These are phyloP conservation scores for Chlorella sp. DNA, from an alignment of 139 green algal species.

Conservation along the genomic window DNA sequence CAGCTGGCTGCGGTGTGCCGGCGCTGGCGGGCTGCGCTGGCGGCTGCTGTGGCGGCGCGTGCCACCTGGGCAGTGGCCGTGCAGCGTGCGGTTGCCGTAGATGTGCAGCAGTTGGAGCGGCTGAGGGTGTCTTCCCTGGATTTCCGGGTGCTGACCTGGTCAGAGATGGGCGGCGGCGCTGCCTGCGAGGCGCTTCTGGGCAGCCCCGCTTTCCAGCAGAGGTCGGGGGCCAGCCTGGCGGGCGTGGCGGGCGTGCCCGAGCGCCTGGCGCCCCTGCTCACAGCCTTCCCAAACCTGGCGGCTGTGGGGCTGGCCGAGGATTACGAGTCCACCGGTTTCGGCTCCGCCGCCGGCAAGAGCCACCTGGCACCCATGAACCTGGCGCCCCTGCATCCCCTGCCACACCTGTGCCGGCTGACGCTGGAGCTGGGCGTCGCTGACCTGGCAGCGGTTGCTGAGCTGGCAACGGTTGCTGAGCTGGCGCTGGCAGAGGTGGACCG, in stretches of 20 bases:
- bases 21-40: background rate
- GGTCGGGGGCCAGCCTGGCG: background rate
- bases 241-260: background rate
- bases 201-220: background rate
- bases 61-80: constrained; percentile 9
- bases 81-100: background rate
- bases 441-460: background rate
- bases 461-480: background rate
- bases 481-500: constrained; percentile 3
- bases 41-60: background rate
- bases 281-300: background rate
- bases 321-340: background rate
- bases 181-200: background rate
- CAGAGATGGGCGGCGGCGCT: background rate
- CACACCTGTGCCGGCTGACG: background rate
- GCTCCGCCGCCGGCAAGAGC: background rate
- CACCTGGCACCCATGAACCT: constrained; percentile 4
- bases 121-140: background rate
- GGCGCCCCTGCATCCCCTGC: background rate
- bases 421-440: constrained; percentile 11
- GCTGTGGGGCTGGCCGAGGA: background rate
- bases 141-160: background rate
- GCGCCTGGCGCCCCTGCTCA: background rate
- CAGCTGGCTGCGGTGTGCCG: background rate
- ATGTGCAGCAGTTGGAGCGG: background rate